Conservation (phyloP, 495 filamentous ascomycete species). For the Penicillium nucicola region DNA sequence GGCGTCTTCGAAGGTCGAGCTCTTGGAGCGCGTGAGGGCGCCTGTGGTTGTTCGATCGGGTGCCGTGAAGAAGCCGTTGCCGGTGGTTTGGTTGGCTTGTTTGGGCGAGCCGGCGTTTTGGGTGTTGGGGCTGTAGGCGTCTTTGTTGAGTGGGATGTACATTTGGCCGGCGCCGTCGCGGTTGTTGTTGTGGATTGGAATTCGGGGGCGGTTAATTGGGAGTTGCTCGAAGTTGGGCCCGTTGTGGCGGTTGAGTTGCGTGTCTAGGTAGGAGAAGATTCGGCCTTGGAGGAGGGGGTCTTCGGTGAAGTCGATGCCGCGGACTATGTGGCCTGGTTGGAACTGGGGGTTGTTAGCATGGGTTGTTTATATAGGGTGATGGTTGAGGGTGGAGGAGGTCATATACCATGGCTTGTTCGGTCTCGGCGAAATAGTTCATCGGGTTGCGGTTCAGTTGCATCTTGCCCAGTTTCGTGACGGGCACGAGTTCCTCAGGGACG, state of each 20-base stretch:
- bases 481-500: conserved; percentile 68
- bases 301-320: conserved; percentile 70
- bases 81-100: conserved; percentile 66
- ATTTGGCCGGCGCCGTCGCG: conserved; percentile 46
- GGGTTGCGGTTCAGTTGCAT: conserved; percentile 70
- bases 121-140: conserved; percentile 64
- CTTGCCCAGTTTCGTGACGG: conserved; percentile 62
- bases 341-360: conserved; percentile 18
- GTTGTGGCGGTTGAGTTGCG: conserved; percentile 67
- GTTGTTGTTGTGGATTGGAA: conserved; percentile 71
- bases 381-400: neutral
- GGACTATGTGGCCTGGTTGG: conserved; percentile 54
- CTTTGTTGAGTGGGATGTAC: conserved; percentile 46
- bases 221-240: conserved; percentile 72
- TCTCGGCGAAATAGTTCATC: conserved; percentile 75
- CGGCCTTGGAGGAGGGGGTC: conserved; percentile 74
- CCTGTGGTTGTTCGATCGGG: conserved; percentile 55
- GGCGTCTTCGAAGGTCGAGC: conserved; percentile 67
- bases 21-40: conserved; percentile 53
- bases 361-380: no score
- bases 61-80: conserved; percentile 72
- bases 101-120: conserved; percentile 62
- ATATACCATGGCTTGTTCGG: conserved; percentile 67
- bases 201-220: conserved; percentile 65
- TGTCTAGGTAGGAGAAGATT: conserved; percentile 73